phyloP scores from a whole-genome alignment of 495 filamentous ascomycete genomes.

The Clohesyomyces aquaticus region DNA sequence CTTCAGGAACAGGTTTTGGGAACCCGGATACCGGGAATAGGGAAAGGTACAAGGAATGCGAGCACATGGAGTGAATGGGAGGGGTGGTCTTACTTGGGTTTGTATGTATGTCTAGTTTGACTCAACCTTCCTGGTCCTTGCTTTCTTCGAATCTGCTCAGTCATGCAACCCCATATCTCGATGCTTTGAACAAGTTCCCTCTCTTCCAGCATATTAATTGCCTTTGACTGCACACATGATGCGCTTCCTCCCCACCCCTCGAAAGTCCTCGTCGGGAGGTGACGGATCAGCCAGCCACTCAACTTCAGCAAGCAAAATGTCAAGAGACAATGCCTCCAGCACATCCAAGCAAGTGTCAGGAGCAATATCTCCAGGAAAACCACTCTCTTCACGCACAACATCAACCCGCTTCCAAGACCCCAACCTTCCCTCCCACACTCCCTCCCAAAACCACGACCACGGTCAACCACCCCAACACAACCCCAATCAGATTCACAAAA shows the following conservation, averaged over 20 bases:
- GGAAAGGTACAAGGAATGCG: too few relatives aligned
- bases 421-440: neutral
- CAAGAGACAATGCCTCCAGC: neutral
- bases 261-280: too few relatives aligned
- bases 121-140: too few relatives aligned
- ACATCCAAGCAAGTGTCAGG: neutral
- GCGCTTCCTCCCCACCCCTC: too few relatives aligned
- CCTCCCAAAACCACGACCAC: neutral
- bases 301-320: neutral
- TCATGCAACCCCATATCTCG: too few relatives aligned
- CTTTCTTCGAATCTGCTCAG: too few relatives aligned
- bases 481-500: neutral
- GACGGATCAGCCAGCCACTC: too few relatives aligned
- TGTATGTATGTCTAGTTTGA: neutral
- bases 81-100: neutral
- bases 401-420: slow-evolving; percentile 21
- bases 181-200: too few relatives aligned
- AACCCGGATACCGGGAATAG: neutral
- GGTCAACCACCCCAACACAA: neutral
- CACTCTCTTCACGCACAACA: slow-evolving; percentile 11
- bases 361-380: neutral
- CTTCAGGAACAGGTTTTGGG: neutral
- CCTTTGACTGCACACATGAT: too few relatives aligned
- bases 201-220: too few relatives aligned
- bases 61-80: neutral